phyloP scores from a whole-genome alignment of 345 rosid species.

The Lepidium africanum region DNA sequence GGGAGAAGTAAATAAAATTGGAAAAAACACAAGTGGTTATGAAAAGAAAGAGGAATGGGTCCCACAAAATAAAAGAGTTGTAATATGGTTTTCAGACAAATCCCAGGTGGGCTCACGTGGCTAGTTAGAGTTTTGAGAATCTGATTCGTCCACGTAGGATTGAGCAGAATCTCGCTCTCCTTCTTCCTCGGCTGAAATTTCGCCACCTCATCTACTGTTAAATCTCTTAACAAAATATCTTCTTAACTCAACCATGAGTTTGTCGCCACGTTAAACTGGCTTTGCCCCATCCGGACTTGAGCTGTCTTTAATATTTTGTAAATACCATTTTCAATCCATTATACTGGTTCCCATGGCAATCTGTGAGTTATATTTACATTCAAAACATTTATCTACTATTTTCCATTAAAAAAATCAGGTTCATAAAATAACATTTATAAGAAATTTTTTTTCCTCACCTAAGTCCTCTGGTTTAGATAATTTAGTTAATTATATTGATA shows the following conservation, averaged over 20 bases:
- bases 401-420: too few species aligned
- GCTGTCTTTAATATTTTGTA: background rate
- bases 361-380: too few species aligned
- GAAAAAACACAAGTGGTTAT: conserved; percentile 17
- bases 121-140: conserved; percentile 18
- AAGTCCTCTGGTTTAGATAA: too few species aligned
- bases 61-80: conserved; percentile 23
- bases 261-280: conserved; percentile 10
- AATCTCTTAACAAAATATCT: conserved; percentile 29
- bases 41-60: conserved; percentile 16
- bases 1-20: conserved; percentile 6
- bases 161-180: conserved; percentile 26
- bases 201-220: conserved; percentile 25
- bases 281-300: background rate
- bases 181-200: background rate
- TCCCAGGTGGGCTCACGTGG: conserved; percentile 52
- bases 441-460: too few species aligned
- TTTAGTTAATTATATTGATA: too few species aligned
- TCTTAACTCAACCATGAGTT: conserved; percentile 1
- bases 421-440: too few species aligned
- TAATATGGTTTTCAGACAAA: background rate
- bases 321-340: background rate
- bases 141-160: conserved; percentile 46
- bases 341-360: too few species aligned
- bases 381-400: too few species aligned